Conservation (phyloP, 2,329 filamentous ascomycete genomes). For the Colletotrichum truncatum region DNA sequence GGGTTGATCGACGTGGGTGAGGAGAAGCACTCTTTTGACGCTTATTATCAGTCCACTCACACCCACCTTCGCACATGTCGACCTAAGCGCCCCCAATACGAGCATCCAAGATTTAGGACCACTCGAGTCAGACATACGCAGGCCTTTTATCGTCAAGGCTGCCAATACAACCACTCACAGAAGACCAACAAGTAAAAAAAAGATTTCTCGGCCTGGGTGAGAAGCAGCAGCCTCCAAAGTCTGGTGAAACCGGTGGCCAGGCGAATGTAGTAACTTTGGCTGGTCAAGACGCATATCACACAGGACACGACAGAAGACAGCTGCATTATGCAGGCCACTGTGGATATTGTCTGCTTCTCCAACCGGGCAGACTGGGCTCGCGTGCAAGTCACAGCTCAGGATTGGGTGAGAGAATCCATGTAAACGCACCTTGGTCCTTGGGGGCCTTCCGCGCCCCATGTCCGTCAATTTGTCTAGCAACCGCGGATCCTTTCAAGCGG, state of each 20-base stretch:
- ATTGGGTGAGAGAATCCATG: constrained; percentile 16
- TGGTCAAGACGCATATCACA: not conserved
- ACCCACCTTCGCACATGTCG: not conserved
- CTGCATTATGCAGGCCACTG: constrained; percentile 26
- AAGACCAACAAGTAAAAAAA: not conserved
- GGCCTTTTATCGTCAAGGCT: not conserved
- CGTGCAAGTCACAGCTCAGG: constrained; percentile 2
- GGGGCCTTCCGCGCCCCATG: constrained; percentile 10
- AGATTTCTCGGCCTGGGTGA: not conserved
- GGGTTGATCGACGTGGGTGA: not conserved
- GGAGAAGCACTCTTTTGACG: not conserved
- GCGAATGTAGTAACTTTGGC: not conserved
- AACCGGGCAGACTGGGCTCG: not conserved
- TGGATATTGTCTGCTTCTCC: constrained; percentile 16
- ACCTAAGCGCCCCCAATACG: constrained; percentile 13
- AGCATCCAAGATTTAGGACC: constrained; percentile 1
- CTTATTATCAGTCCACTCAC: constrained; percentile 9
- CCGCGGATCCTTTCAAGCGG: constrained; percentile 16
- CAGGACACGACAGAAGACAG: constrained; percentile 13
- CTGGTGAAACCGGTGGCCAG: constrained; percentile 8
- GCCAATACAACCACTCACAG: not conserved
- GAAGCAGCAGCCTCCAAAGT: not conserved
- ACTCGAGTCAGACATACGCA: constrained; percentile 4
- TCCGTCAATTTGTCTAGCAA: not conserved
- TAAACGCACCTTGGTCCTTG: not conserved